Evolutionary conservation across 2,329 filamentous ascomycete genomes (phyloP), one percentile per base, ranked within the genome.

Genomic region (Talaromyces sp.): DNA sequence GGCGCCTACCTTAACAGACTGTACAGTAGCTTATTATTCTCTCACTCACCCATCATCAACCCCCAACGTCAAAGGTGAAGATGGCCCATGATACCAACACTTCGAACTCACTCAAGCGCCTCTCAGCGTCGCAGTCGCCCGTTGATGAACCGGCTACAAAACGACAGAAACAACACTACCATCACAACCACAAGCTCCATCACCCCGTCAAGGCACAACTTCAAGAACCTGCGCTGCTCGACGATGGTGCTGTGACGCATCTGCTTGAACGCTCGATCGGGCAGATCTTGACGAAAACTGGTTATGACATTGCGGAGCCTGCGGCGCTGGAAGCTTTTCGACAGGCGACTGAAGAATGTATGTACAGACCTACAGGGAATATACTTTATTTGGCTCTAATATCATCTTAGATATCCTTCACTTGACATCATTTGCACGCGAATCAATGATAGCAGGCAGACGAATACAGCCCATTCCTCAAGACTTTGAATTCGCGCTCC

Each of bases 281-380:
- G 27, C 79, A 82, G 60, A 79, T 81, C 64, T 78, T 86, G 69
- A 79, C 76, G 61, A 77, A 81, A 64, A 79, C 79, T 24, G 86
- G 86, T 3, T 88, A 87, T 70, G 83, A 85, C 37, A 73, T 81
- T 64, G 84, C 84, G 27, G 81, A 82, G 62, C 82, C 85, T 10
- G 79, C 82, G 27, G 87, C 85, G 47, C 71, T 89, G 68, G 84
- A 88, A 69, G 80, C 81, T 69, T 83, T 89, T 67, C 78, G 83
- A 62, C 79, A 78, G 64, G 77, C 83, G 49, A 80, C 83, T 24
- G 85, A 89, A 75, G 84, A 87, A 73, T 88, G 85, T 87, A 85
- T 70, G 84, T 73, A 68, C 39, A 35, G 22, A 37, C 14, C 39
- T 13, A 6, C 7, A 22, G 16, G 11, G 5, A 6, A 37, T 37